phyloP scores from a whole-genome alignment of 2,329 filamentous ascomycete species.

The Cercospora beticola region DNA sequence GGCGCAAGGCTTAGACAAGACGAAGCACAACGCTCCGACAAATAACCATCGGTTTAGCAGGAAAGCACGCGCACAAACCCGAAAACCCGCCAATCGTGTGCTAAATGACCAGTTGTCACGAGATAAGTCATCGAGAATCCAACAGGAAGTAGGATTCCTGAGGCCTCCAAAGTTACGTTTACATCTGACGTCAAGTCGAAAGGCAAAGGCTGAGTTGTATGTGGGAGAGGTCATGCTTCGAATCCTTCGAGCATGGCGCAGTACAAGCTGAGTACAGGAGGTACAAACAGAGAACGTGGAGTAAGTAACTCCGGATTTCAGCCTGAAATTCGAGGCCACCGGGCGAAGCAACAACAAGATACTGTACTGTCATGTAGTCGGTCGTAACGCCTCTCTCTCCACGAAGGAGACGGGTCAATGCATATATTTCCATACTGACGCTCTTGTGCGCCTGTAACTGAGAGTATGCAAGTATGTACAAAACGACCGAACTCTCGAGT shows the following conservation, averaged over 20 bases:
- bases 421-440: neutral
- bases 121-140: neutral
- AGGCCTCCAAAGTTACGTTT: neutral
- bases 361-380: neutral
- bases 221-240: neutral
- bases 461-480: neutral
- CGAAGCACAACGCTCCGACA: neutral
- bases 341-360: neutral
- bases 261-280: neutral
- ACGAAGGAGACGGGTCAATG: neutral
- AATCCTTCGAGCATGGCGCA: conserved; percentile 1
- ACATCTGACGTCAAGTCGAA: neutral
- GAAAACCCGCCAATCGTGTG: neutral
- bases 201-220: neutral
- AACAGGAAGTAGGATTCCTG: neutral
- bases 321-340: neutral
- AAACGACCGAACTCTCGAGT: neutral
- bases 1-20: neutral
- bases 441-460: neutral
- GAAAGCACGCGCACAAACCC: neutral
- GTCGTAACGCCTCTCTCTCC: neutral
- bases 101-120: neutral
- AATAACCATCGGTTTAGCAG: neutral
- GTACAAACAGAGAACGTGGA: neutral
- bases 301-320: neutral